Evolutionary conservation across 2,329 filamentous ascomycete species (phyloP).

Genomic region (Paracorniculantispora psalliotae): DNA sequence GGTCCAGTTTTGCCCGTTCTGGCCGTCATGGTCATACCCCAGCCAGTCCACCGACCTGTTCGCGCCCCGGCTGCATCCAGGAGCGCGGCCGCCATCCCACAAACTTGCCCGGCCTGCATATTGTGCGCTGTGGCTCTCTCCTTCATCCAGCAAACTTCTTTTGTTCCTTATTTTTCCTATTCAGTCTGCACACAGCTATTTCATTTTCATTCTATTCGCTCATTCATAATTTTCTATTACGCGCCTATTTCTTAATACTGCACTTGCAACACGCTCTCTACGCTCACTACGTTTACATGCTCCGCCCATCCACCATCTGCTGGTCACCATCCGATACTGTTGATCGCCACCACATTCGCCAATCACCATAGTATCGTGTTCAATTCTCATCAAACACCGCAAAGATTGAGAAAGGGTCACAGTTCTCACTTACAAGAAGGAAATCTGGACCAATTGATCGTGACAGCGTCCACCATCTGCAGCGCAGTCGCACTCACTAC

Average conservation of each 20-base stretch:
- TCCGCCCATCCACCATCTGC: neutral
- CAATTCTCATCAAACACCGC: too few relatives aligned
- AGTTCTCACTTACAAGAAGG: neutral
- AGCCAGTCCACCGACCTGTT: neutral
- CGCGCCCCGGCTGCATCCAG: neutral
- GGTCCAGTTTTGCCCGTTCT: neutral
- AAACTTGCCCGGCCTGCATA: neutral
- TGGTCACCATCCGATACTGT: neutral
- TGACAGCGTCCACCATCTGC: too few relatives aligned
- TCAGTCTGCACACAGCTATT: neutral
- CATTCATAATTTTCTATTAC: conserved; percentile 14
- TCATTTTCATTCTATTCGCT: conserved; percentile 9
- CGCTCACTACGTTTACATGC: neutral
- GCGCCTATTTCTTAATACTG: conserved; percentile 13
- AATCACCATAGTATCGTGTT: too few relatives aligned
- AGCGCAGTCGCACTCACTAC: too few relatives aligned
- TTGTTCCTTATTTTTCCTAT: conserved; percentile 15
- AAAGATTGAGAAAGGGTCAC: too few relatives aligned
- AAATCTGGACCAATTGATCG: neutral
- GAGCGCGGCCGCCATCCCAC: conserved; percentile 5
- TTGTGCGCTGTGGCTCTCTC: neutral
- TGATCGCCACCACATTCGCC: neutral
- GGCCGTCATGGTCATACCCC: neutral
- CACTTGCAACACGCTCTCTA: neutral
- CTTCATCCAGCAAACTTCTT: neutral